Base-by-base conservation (phyloP, 352 stramenopile genomes). In the Blastocystis hominis region DNA sequence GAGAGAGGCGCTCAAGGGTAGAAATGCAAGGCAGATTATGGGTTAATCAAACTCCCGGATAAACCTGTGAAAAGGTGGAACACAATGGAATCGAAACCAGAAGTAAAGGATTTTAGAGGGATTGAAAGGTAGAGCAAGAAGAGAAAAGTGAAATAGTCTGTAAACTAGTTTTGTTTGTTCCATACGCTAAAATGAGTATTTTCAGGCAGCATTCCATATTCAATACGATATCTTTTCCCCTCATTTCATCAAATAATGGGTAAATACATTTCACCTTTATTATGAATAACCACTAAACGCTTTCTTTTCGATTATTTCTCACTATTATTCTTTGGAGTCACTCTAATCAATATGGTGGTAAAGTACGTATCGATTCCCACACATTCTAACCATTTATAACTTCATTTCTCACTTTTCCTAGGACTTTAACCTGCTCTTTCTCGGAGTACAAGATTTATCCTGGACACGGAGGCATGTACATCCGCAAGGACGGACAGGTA, bases 401-500 rank as follows among this genome's bases (percentile, higher is more conserved):
- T 13, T 2, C 4, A 15, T 72, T 61, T 91, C 80, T 91, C 90
- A 75, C 47, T 61, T 15, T 42, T 20, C 59, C 10, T 86, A 86
- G 75, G 90, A 93, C 93, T 88, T 93, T 96, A 89, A 90, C 94
- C 68, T 97, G 94, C 89, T 92, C 93, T 86, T 94, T 96, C 90
- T 94, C 91, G 47, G 93, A 96, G 91, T 95, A 94, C 91, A 90
- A 92, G 69, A 96, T 99, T 92, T 99, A 98, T 92, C 97, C 97
- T 81, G 97, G 97, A 91, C 97, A 98, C 93, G 97, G 97, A 90
- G 98, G 96, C 90, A 95, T 97, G 89, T 98, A 97, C 92, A 97
- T 98, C 87, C 95, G 96, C 93, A 94, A 95, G 90, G 96, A 99
- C 94, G 96, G n/a, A n/a, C n/a, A n/a, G n/a, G n/a, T n/a, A n/a